Evolutionary conservation across 2,329 filamentous ascomycete genomes (phyloP).

Genomic region (Cordyceps cicadae): DNA sequence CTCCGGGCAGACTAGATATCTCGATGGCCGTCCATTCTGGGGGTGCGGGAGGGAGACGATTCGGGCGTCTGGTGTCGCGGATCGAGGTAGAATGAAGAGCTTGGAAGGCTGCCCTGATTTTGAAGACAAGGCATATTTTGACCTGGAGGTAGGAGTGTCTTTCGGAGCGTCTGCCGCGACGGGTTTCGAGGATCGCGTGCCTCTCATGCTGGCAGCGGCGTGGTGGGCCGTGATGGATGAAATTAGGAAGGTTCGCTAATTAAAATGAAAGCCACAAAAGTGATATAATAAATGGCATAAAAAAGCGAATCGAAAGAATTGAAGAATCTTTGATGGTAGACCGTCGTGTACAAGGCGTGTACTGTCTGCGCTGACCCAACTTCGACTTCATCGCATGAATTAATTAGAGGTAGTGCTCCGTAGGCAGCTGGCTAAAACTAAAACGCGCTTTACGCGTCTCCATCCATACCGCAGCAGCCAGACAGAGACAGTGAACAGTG

Average conservation of each 20-base stretch:
- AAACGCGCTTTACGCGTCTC: constrained; percentile 11
- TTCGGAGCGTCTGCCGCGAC: constrained; percentile 19
- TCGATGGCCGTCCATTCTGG: constrained; percentile 43
- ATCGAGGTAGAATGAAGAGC: constrained; percentile 54
- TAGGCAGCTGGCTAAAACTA: background rate
- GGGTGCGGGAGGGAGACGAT: constrained; percentile 55
- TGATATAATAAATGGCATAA: background rate
- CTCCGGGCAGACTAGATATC: constrained; percentile 55
- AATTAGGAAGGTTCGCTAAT: background rate
- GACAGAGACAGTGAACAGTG: too few species aligned
- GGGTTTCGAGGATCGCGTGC: constrained; percentile 38
- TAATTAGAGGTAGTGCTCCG: too few species aligned
- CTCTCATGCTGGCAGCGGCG: constrained; percentile 33
- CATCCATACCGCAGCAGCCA: background rate
- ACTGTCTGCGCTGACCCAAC: background rate
- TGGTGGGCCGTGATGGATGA: background rate
- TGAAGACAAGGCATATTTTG: constrained; percentile 32
- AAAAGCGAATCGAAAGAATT: background rate
- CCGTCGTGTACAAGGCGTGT: background rate
- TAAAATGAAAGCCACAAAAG: background rate
- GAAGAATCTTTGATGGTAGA: background rate
- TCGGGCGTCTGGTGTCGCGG: constrained; percentile 43
- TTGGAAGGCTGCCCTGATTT: constrained; percentile 38
- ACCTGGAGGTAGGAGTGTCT: constrained; percentile 22
- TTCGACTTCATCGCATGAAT: background rate